Conservation (phyloP, 2,329 filamentous ascomycete species). For the Diplodia scrobiculata region DNA sequence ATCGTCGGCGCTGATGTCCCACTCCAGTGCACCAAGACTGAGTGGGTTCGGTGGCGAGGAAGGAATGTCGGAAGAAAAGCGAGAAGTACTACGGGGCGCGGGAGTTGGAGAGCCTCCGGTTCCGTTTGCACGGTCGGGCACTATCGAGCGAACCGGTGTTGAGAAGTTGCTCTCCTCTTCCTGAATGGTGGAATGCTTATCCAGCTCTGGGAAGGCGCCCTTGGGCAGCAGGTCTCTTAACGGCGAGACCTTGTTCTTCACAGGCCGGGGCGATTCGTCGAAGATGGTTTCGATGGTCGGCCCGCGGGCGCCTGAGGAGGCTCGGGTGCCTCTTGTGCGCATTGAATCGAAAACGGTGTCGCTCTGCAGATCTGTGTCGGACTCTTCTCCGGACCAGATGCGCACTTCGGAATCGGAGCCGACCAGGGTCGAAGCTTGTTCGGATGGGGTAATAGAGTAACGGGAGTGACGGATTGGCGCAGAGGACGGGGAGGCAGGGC, state of each 20-base stretch:
- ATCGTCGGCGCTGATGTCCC: slow-evolving; percentile 45
- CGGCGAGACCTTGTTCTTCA: slow-evolving; percentile 48
- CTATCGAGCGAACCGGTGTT: slow-evolving; percentile 48
- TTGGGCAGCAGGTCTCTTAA: slow-evolving; percentile 54
- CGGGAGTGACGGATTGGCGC: slow-evolving; percentile 37
- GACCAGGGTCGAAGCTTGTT: slow-evolving; percentile 65
- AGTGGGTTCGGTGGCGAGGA: slow-evolving; percentile 51
- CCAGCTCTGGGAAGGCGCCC: slow-evolving; percentile 48
- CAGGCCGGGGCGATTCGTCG: slow-evolving; percentile 69
- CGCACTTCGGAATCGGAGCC: slow-evolving; percentile 70
- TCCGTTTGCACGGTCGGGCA: slow-evolving; percentile 44
- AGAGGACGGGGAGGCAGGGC: slow-evolving; percentile 33
- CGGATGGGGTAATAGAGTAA: slow-evolving; percentile 59
- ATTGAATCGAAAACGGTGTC: slow-evolving; percentile 77
- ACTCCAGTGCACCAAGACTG: slow-evolving; percentile 46
- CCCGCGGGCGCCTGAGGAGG: slow-evolving; percentile 66
- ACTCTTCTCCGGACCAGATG: slow-evolving; percentile 69
- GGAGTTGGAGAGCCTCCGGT: slow-evolving; percentile 43
- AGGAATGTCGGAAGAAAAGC: slow-evolving; percentile 46
- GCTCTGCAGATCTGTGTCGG: slow-evolving; percentile 76
- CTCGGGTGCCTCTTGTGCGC: slow-evolving; percentile 69
- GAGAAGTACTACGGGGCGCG: slow-evolving; percentile 38
- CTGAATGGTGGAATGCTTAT: slow-evolving; percentile 51
- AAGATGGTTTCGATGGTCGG: slow-evolving; percentile 77
- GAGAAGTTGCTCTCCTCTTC: slow-evolving; percentile 53